Evolutionary conservation across 1,284 basidiomycete genomes (phyloP), one percentile per base, ranked within the genome.

Genomic region (Naganishia cerealis): DNA sequence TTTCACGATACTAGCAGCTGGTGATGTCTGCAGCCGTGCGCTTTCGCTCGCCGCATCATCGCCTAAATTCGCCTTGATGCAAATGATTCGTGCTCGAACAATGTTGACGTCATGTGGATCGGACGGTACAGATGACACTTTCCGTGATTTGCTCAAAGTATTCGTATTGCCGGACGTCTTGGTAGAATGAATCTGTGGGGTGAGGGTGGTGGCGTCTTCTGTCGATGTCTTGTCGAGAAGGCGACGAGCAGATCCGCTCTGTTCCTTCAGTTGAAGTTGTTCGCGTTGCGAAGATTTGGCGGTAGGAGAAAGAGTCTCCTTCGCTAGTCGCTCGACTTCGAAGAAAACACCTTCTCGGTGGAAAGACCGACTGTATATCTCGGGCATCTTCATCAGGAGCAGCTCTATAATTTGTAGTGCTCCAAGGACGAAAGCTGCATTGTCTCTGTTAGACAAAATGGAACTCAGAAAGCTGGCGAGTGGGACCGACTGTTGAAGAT

Each of bases 271-370:
- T 36, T 65, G 69, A n/a, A 67, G 67, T 26, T 70, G 66, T 15
- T 71, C 71, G 57, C 77, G 77, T 53, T 76, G 75, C 24, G 75
- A 75, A 46, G 73, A 66, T 72, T 86, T 87, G 10, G 83, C 75
- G 75, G 87, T 87, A 0, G 87, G 82, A 4, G 83, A 82, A 38
- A 94, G 81, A 4, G 84, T 77, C 57, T 88, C 85, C 15, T 84
- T 83, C 13, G 91, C 87, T 36, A 94, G 82, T 3, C 82, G 79
- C 72, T 93, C 91, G 39, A 96, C 88, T 78, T 96, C 94, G 77
- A 94, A 90, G 77, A 95, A 88, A 43, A 97, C 94, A 18, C 94
- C 94, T 80, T 98, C 94, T 53, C 93, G 86, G 18, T 90, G 86
- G 84, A 97, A 92, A 0, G 89, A 87, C 18, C 91, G 88, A 74